Evolutionary conservation across 208 protist species (phyloP).

Genomic region (Novymonas esmeraldas): DNA sequence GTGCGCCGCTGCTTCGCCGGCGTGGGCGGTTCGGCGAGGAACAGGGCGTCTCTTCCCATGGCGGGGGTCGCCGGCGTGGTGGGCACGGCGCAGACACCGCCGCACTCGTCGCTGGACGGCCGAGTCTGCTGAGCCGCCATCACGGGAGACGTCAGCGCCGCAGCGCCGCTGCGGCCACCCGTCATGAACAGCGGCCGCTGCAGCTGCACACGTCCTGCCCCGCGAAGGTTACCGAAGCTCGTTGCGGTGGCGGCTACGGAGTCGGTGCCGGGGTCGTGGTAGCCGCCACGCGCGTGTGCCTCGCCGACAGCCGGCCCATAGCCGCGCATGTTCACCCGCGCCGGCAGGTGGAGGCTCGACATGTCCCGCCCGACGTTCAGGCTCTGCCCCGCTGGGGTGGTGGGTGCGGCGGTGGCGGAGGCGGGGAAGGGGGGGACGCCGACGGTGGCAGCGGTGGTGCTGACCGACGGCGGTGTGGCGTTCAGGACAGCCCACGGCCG

Average conservation of each 20-base stretch:
- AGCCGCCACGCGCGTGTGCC: background rate
- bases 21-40: constrained; percentile 29
- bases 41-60: constrained; percentile 11
- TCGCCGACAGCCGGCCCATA: background rate
- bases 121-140: constrained; percentile 6
- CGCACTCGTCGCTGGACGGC: background rate
- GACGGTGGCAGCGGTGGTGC: background rate
- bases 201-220: background rate
- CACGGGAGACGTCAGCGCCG: background rate
- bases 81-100: background rate
- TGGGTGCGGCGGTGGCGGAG: background rate
- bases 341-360: constrained; percentile 5
- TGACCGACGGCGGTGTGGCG: constrained; percentile 6
- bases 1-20: constrained; percentile 66
- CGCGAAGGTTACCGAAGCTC: background rate
- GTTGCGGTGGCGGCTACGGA: background rate
- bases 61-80: constrained; percentile 29
- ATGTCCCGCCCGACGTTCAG: constrained; percentile 6
- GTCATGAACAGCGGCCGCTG: constrained; percentile 1
- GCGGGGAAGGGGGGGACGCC: constrained; percentile 3
- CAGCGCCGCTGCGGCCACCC: background rate
- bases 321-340: background rate
- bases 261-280: background rate
- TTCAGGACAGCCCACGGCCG: constrained; percentile 12
- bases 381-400: constrained; percentile 24